These are phyloP conservation scores for Talaromyces sp. DNA, from an alignment of 2,329 filamentous ascomycete species.

Conservation along the genomic window DNA sequence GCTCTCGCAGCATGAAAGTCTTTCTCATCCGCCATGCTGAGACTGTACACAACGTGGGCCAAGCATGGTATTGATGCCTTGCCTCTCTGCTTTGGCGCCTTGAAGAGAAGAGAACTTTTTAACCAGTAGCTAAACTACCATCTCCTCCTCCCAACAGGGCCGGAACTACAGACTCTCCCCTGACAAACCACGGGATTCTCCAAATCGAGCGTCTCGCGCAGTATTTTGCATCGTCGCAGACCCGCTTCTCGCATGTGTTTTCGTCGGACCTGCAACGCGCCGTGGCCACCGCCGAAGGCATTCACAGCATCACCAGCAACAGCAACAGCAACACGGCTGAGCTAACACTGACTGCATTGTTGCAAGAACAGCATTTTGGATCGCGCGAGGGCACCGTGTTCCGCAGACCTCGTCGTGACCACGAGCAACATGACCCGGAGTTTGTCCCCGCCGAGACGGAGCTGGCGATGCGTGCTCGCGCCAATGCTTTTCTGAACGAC, in stretches of 20 bases:
- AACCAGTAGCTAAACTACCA: slow-evolving; percentile 4
- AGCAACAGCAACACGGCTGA: slow-evolving; percentile 6
- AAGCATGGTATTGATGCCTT: slow-evolving; percentile 56
- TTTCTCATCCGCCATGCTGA: slow-evolving; percentile 83
- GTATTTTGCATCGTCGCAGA: slow-evolving; percentile 58
- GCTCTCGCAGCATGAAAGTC: slow-evolving; percentile 48
- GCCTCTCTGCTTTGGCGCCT: background rate
- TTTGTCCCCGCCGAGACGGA: slow-evolving; percentile 53
- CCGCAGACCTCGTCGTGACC: slow-evolving; percentile 14
- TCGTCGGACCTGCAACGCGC: slow-evolving; percentile 74
- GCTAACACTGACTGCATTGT: slow-evolving; percentile 12
- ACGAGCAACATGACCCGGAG: slow-evolving; percentile 36
- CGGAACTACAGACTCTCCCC: slow-evolving; percentile 69
- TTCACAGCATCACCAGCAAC: slow-evolving; percentile 14
- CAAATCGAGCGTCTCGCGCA: slow-evolving; percentile 68
- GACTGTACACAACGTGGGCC: slow-evolving; percentile 81
- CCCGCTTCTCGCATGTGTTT: slow-evolving; percentile 66
- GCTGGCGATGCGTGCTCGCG: slow-evolving; percentile 59
- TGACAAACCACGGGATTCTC: slow-evolving; percentile 75
- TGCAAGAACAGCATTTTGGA: slow-evolving; percentile 38
- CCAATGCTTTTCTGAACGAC: slow-evolving; percentile 59
- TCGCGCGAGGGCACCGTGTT: slow-evolving; percentile 33
- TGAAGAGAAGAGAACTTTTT: background rate
- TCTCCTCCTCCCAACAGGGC: slow-evolving; percentile 48
- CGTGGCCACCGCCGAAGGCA: slow-evolving; percentile 39